Conservation (phyloP, 2,329 filamentous ascomycete species). For the Aphanocladium album region DNA sequence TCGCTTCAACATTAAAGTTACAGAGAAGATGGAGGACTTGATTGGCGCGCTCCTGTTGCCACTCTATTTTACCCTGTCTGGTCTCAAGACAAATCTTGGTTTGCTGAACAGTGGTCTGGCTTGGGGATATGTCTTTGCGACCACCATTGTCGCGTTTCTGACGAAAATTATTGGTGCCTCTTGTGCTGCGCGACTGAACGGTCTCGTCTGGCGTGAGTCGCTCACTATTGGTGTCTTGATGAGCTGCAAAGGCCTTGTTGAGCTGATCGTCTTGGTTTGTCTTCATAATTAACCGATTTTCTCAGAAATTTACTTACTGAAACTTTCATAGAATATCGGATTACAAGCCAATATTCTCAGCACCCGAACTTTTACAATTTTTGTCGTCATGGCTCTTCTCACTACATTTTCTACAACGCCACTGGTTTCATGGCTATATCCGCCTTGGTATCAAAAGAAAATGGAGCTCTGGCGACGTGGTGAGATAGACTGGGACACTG, state of each 20-base stretch:
- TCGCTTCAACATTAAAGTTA: constrained; percentile 84
- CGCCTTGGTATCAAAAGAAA: constrained; percentile 53
- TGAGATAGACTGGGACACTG: constrained; percentile 77
- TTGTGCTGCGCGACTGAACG: constrained; percentile 68
- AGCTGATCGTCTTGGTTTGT: constrained; percentile 84
- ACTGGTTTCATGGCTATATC: constrained; percentile 67
- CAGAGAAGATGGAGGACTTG: constrained; percentile 91
- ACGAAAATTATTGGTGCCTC: constrained; percentile 83
- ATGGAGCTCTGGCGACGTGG: constrained; percentile 61
- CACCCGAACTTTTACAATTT: constrained; percentile 80
- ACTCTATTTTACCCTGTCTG: constrained; percentile 89
- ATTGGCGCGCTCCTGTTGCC: constrained; percentile 79
- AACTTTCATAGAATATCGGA: constrained; percentile 57
- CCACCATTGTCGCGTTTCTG: constrained; percentile 74
- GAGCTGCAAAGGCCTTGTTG: constrained; percentile 94
- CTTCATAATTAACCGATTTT: neutral
- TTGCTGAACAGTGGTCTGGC: constrained; percentile 74
- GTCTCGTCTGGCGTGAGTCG: constrained; percentile 84
- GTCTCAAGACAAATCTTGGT: constrained; percentile 81
- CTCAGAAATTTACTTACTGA: neutral
- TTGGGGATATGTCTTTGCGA: constrained; percentile 85
- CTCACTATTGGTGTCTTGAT: constrained; percentile 84
- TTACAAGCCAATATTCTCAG: constrained; percentile 78
- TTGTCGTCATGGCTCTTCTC: constrained; percentile 87
- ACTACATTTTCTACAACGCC: constrained; percentile 84